Percentiles rank a stretch among this genome's conserved stretches.
phyloP scores from a whole-genome alignment of 2,329 filamentous ascomycete genomes.

The Ophiocordyceps sinensis region DNA sequence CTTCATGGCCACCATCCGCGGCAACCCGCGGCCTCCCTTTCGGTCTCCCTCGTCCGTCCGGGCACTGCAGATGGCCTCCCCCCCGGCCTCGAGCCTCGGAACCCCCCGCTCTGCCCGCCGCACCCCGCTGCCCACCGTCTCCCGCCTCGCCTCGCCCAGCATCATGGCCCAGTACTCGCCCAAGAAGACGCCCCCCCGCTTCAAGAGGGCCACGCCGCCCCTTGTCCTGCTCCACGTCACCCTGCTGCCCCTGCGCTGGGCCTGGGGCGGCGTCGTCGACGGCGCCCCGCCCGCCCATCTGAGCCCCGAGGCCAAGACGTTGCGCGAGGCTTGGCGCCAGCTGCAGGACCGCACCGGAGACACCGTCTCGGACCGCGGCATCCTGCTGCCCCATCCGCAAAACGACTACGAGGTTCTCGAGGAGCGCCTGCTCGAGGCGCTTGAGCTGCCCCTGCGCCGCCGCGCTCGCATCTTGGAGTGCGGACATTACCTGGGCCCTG shows the following conservation, averaged over 20 bases:
- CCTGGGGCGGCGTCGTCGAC: slow-evolving; percentile 44
- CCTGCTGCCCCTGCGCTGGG: slow-evolving; percentile 53
- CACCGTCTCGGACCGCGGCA: slow-evolving; percentile 57
- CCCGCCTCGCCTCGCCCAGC: slow-evolving; percentile 40
- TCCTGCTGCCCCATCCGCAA: slow-evolving; percentile 64
- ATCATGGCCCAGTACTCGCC: slow-evolving; percentile 37
- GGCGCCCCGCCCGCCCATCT: slow-evolving; percentile 24
- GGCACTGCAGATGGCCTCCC: slow-evolving; percentile 59
- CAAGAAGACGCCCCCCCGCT: slow-evolving; percentile 43
- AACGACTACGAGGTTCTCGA: slow-evolving; percentile 70
- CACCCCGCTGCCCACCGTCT: slow-evolving; percentile 31
- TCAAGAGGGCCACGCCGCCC: slow-evolving; percentile 45
- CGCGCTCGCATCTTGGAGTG: slow-evolving; percentile 60
- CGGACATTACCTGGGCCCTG: slow-evolving; percentile 57
- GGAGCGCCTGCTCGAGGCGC: slow-evolving; percentile 59
- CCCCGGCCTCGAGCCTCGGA: slow-evolving; percentile 40
- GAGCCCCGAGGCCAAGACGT: slow-evolving; percentile 29
- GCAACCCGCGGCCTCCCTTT: slow-evolving; percentile 48
- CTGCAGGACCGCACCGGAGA: slow-evolving; percentile 58
- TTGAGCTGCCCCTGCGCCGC: slow-evolving; percentile 51
- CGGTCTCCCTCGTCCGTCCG: slow-evolving; percentile 55
- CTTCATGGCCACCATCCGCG: slow-evolving; percentile 40
- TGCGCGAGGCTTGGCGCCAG: slow-evolving; percentile 50
- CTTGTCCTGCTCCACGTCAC: slow-evolving; percentile 68
- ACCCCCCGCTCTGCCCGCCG: slow-evolving; percentile 41